Conservation (phyloP, 768 basidiomycete genomes). For the Galerina marginata region DNA sequence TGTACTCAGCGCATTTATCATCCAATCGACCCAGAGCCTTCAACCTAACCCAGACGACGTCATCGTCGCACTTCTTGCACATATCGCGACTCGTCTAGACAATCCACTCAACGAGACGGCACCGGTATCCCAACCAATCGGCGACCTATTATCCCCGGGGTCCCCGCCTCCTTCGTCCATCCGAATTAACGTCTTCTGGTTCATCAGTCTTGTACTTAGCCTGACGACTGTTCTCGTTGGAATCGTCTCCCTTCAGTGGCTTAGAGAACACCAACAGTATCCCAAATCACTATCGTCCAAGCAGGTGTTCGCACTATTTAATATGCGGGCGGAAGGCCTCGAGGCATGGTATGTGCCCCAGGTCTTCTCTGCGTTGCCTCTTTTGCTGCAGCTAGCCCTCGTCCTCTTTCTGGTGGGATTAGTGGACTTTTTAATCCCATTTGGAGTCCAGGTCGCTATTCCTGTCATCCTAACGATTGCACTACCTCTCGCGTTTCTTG, state of each 20-base stretch:
- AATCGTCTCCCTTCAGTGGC: constrained; percentile 23
- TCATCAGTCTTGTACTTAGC: constrained; percentile 25
- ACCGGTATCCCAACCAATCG: background rate
- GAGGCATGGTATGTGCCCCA: constrained; percentile 5
- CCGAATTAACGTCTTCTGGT: constrained; percentile 30
- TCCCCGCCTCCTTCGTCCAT: background rate
- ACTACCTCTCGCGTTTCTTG: background rate
- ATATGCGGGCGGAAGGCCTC: constrained; percentile 10
- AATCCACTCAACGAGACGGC: background rate
- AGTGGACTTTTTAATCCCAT: background rate
- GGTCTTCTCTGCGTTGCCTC: constrained; percentile 6
- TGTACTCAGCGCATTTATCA: constrained; percentile 25
- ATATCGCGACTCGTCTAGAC: constrained; percentile 3
- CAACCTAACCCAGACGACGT: constrained; percentile 20
- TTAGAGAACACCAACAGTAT: constrained; percentile 12
- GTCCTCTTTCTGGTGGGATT: constrained; percentile 9
- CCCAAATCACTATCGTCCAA: background rate
- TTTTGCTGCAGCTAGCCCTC: constrained; percentile 6
- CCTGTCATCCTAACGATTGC: constrained; percentile 1
- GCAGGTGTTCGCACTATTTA: constrained; percentile 2
- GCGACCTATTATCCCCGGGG: background rate
- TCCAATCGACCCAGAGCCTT: constrained; percentile 25
- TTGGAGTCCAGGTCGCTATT: background rate
- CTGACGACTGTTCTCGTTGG: constrained; percentile 25
- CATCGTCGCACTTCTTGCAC: constrained; percentile 14